Evolutionary conservation across 331 rosid species (phyloP).

Genomic region (Quercus phellos): DNA sequence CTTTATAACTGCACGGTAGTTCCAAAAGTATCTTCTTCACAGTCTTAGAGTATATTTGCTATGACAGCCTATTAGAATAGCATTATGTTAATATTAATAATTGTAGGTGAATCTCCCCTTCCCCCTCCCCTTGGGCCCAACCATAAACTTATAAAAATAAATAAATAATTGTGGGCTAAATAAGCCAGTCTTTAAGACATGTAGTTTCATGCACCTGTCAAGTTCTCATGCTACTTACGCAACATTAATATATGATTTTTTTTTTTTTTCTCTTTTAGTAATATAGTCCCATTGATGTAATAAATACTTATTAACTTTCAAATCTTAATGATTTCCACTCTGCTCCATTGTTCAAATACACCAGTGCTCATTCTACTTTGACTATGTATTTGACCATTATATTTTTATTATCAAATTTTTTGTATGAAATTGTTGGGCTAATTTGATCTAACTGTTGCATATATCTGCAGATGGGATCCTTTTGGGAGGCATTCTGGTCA

Average conservation of each 20-base stretch:
- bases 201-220: background rate
- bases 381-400: background rate
- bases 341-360: background rate
- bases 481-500: slow-evolving; percentile 85
- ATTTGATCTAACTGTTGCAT: slow-evolving; percentile 17
- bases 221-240: background rate
- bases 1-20: background rate
- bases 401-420: background rate
- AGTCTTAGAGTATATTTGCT: background rate
- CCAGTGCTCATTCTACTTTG: background rate
- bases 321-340: background rate
- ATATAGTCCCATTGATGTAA: background rate
- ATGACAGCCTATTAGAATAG: background rate
- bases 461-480: slow-evolving; percentile 86
- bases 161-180: background rate
- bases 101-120: background rate
- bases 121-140: too few relatives aligned
- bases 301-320: background rate
- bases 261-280: background rate
- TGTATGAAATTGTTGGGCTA: slow-evolving; percentile 16
- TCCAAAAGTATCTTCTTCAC: background rate
- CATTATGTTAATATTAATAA: background rate
- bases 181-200: background rate
- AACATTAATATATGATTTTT: background rate
- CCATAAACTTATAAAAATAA: too few relatives aligned